phyloP scores from a whole-genome alignment of 2,329 filamentous ascomycete genomes.

The Penicillium sp. region DNA sequence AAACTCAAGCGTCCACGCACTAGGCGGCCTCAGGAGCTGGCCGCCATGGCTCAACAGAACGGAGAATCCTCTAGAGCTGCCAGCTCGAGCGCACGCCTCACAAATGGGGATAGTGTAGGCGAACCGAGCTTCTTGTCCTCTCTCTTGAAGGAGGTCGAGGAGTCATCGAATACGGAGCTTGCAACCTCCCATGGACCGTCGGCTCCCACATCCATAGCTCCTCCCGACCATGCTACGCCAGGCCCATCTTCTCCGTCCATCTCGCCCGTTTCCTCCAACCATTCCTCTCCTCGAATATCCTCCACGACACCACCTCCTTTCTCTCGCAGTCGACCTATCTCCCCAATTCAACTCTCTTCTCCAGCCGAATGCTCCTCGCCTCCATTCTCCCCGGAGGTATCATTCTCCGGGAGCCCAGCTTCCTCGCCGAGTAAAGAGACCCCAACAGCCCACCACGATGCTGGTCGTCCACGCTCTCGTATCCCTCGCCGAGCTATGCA shows the following conservation, averaged over 20 bases:
- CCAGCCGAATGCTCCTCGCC: constrained; percentile 32
- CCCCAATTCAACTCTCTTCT: constrained; percentile 36
- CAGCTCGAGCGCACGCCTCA: constrained; percentile 31
- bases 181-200: constrained; percentile 33
- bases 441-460: constrained; percentile 12
- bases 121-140: constrained; percentile 82
- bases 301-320: constrained; percentile 41
- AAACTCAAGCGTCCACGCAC: constrained; percentile 86
- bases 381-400: constrained; percentile 68
- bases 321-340: constrained; percentile 34
- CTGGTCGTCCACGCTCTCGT: constrained; percentile 21
- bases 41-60: constrained; percentile 45
- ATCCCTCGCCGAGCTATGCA: constrained; percentile 25
- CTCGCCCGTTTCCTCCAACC: constrained; percentile 41
- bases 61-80: constrained; percentile 40
- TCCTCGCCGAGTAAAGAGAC: constrained; percentile 6
- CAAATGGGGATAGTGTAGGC: constrained; percentile 40
- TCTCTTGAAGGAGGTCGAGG: constrained; percentile 82
- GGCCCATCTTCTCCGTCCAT: constrained; percentile 44
- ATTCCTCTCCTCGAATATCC: constrained; percentile 40
- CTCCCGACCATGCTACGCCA: constrained; percentile 37
- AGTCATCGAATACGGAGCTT: constrained; percentile 37
- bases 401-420: constrained; percentile 58
- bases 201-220: constrained; percentile 35
- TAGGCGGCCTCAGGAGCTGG: constrained; percentile 59